A percentile compares a stretch with the other conserved stretches of the same genome.
phyloP scores from a whole-genome alignment of 2,329 filamentous ascomycete species.

The Orbilia brochopaga region DNA sequence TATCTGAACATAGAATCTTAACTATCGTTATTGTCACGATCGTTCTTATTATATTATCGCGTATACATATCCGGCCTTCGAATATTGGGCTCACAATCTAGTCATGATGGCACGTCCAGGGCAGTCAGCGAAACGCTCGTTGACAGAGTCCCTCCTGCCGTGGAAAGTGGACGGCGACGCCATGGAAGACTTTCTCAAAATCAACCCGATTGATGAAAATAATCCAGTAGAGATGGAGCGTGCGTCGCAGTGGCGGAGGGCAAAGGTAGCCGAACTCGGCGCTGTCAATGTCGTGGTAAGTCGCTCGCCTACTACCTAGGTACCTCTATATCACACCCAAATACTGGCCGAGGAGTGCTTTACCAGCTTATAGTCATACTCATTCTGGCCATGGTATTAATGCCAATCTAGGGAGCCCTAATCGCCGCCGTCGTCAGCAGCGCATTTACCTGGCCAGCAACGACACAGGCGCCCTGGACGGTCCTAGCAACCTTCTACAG shows the following conservation, averaged over 20 bases:
- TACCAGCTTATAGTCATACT: too few relatives aligned
- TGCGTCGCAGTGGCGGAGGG: not conserved
- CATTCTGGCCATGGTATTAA: too few relatives aligned
- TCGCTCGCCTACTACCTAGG: too few relatives aligned
- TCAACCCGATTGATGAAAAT: not conserved
- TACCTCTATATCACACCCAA: too few relatives aligned
- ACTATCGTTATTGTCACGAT: not conserved
- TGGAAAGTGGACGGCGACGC: not conserved
- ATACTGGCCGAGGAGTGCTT: too few relatives aligned
- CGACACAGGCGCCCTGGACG: not conserved
- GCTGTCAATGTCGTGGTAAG: slow-evolving; percentile 3
- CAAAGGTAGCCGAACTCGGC: slow-evolving; percentile 1
- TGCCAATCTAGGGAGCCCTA: slow-evolving; percentile 1
- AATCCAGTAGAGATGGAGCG: not conserved
- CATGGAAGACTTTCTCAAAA: not conserved
- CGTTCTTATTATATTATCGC: not conserved
- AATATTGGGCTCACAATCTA: not conserved
- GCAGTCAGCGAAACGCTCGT: not conserved
- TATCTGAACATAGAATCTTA: too few relatives aligned
- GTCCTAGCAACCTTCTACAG: not conserved
- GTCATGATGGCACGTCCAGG: not conserved
- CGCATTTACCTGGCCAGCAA: not conserved
- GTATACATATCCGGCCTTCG: not conserved
- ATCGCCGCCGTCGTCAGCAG: not conserved
- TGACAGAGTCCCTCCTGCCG: not conserved